Percentiles rank a stretch among this genome's conserved stretches.
Evolutionary conservation across 2,329 filamentous ascomycete species (phyloP).

Genomic region (Fusarium sp.): DNA sequence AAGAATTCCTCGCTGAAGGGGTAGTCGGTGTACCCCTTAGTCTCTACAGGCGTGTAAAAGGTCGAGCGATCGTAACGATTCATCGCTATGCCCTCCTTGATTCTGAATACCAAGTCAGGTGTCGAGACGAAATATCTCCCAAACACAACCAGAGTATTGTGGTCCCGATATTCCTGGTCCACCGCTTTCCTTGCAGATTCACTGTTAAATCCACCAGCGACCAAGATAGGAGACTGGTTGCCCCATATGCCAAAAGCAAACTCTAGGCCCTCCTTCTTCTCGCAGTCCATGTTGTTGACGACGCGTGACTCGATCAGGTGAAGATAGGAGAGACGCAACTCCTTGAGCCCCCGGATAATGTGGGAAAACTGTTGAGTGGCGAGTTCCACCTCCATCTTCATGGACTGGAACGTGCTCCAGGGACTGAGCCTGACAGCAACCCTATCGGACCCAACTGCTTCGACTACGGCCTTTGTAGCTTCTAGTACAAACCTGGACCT

Average conservation of each 20-base stretch:
- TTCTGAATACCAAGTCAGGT: not conserved
- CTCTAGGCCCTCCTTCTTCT: not conserved
- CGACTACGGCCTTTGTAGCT: not conserved
- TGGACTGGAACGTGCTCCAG: not conserved
- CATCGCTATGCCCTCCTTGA: not conserved
- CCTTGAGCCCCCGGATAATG: not conserved
- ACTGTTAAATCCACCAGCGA: not conserved
- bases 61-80: not conserved
- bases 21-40: not conserved
- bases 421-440: not conserved
- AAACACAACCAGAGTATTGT: not conserved
- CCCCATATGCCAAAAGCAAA: not conserved
- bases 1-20: not conserved
- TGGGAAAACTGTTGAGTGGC: not conserved
- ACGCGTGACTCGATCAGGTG: not conserved
- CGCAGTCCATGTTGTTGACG: not conserved
- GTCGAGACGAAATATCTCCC: not conserved
- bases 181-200: not conserved
- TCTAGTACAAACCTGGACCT: not conserved
- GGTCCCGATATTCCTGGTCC: not conserved
- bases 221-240: not conserved
- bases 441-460: not conserved
- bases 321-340: not conserved
- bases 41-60: not conserved
- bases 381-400: not conserved